phyloP scores from a whole-genome alignment of 2,329 filamentous ascomycete species.

The Trichoderma harzianum region DNA sequence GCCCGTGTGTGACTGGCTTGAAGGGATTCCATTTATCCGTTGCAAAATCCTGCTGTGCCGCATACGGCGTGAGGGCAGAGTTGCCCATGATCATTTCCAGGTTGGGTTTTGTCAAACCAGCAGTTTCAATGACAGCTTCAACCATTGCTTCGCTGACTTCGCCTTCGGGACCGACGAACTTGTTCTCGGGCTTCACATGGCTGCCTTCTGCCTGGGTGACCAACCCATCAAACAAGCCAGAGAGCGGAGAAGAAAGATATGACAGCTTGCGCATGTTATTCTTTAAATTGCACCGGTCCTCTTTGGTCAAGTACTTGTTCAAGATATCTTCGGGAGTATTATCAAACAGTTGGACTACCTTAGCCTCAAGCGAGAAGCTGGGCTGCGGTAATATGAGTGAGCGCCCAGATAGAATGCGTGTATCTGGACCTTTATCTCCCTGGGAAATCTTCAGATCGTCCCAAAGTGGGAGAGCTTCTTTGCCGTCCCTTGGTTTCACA shows the following conservation, averaged over 20 bases:
- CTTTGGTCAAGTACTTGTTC: not conserved
- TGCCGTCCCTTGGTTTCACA: not conserved
- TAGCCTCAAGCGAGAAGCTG: not conserved
- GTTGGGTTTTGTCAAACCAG: not conserved
- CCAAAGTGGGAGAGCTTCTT: not conserved
- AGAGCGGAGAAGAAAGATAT: not conserved
- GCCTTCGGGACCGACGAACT: not conserved
- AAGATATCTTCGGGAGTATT: not conserved
- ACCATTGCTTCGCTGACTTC: not conserved
- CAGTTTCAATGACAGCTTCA: not conserved
- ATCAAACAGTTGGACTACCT: not conserved
- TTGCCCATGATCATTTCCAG: not conserved
- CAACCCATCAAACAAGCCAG: not conserved
- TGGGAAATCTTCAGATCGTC: not conserved
- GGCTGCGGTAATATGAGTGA: not conserved
- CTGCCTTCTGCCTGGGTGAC: not conserved
- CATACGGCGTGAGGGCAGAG: not conserved
- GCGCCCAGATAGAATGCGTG: not conserved
- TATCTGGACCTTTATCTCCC: not conserved
- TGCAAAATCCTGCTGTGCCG: not conserved
- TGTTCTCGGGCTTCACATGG: not conserved
- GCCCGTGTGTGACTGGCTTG: not conserved
- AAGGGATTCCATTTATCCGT: not conserved
- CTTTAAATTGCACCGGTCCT: not conserved
- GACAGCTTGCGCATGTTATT: not conserved